These are phyloP conservation scores for Xylaria grammica DNA, from an alignment of 495 filamentous ascomycete genomes.

Conservation along the genomic window DNA sequence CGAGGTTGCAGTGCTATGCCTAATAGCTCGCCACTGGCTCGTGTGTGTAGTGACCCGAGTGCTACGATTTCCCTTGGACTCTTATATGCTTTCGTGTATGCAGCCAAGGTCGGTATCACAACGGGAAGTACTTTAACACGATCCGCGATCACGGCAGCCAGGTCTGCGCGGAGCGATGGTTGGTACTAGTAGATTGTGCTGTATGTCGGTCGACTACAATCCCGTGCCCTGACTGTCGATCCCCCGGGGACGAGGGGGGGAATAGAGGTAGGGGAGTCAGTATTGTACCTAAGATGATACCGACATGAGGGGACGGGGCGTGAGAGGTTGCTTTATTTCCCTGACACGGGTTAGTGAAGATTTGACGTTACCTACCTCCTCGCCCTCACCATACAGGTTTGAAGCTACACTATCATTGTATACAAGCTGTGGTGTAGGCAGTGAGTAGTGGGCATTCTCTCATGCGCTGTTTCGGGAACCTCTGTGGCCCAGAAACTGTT, in stretches of 20 bases:
- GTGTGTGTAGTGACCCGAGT: background rate
- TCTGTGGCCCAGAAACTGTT: background rate
- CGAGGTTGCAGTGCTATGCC: background rate
- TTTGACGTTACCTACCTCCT: background rate
- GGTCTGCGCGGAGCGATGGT: slow-evolving; percentile 1
- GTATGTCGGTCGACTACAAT: too few relatives aligned
- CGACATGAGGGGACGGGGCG: too few relatives aligned
- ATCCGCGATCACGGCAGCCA: background rate
- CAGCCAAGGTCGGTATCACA: background rate
- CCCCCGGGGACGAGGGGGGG: too few relatives aligned
- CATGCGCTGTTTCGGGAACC: background rate
- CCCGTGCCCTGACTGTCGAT: too few relatives aligned
- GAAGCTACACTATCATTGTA: too few relatives aligned
- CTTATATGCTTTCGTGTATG: background rate
- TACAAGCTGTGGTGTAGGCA: too few relatives aligned
- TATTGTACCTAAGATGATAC: too few relatives aligned
- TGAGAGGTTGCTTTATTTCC: slow-evolving; percentile 3
- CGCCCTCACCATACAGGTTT: too few relatives aligned
- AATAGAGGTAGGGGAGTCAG: background rate
- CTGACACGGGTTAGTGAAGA: too few relatives aligned
- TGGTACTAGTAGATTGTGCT: background rate
- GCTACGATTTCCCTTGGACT: background rate
- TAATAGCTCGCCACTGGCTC: background rate
- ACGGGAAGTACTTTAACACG: background rate
- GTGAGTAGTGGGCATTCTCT: too few relatives aligned